Evolutionary conservation across 441 rosid species (phyloP).

Genomic region (Eutrema salsugineum): DNA sequence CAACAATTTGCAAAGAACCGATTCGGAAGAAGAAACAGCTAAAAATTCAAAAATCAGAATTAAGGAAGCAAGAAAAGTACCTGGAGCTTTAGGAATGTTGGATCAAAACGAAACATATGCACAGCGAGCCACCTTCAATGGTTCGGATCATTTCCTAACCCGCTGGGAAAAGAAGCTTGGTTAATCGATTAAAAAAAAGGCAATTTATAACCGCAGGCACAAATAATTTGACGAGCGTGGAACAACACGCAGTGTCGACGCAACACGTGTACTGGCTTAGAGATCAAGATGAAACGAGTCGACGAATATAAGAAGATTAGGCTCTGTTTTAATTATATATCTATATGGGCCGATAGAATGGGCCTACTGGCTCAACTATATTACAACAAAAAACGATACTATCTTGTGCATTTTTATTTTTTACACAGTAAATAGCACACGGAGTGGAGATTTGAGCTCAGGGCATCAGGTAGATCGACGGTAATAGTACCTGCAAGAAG

Average conservation of each 20-base stretch:
- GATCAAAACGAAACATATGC: constrained; percentile 33
- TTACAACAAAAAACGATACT: not conserved
- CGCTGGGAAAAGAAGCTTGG: constrained; percentile 8
- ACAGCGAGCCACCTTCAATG: constrained; percentile 6
- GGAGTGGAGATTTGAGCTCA: not conserved
- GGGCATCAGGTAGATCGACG: constrained; percentile 36
- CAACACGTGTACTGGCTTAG: constrained; percentile 21
- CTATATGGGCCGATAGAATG: not conserved
- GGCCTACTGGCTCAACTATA: not conserved
- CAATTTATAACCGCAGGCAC: not conserved
- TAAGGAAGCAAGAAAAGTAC: not conserved
- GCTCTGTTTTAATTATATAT: not conserved
- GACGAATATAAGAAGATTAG: not conserved
- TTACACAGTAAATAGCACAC: not conserved
- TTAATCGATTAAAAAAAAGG: not conserved
- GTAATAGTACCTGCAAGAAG: constrained; percentile 53
- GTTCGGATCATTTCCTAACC: constrained; percentile 3
- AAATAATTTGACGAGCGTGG: constrained; percentile 12
- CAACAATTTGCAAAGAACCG: constrained; percentile 4
- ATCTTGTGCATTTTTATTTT: not conserved
- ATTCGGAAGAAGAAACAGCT: not conserved
- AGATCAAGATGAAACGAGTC: constrained; percentile 2
- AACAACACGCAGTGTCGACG: constrained; percentile 1
- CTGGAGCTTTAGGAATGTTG: constrained; percentile 28
- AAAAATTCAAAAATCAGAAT: not conserved